Evolutionary conservation across 1,139 yeast species (phyloP).

Genomic region (Komagataea norvegica): DNA sequence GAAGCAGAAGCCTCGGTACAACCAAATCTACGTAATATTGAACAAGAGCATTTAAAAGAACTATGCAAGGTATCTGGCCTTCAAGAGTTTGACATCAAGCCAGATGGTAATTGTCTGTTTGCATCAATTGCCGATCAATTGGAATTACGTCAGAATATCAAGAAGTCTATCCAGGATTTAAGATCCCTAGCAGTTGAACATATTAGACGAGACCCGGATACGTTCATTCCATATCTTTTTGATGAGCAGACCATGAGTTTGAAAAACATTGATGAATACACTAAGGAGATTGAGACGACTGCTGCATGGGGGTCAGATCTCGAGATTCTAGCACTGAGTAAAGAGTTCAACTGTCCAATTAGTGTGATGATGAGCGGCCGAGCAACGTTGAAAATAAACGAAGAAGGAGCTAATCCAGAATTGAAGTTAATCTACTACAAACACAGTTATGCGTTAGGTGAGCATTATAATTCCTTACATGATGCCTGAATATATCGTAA

Average conservation of each 20-base stretch:
- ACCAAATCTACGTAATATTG: slow-evolving; percentile 68
- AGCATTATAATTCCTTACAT: slow-evolving; percentile 84
- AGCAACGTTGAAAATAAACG: slow-evolving; percentile 56
- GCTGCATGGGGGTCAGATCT: slow-evolving; percentile 97
- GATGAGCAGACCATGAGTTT: slow-evolving; percentile 66
- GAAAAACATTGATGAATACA: slow-evolving; percentile 64
- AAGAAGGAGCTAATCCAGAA: slow-evolving; percentile 43
- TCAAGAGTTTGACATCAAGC: slow-evolving; percentile 59
- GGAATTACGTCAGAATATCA: slow-evolving; percentile 41
- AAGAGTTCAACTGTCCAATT: slow-evolving; percentile 65
- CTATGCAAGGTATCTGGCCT: slow-evolving; percentile 47
- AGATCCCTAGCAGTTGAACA: slow-evolving; percentile 63
- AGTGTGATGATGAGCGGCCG: slow-evolving; percentile 74
- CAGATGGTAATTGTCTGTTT: slow-evolving; percentile 94
- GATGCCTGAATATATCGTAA: slow-evolving; percentile 30
- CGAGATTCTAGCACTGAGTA: slow-evolving; percentile 78
- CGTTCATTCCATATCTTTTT: slow-evolving; percentile 75
- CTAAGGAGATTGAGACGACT: slow-evolving; percentile 61
- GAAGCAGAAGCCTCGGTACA: slow-evolving; percentile 58
- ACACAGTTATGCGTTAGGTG: slow-evolving; percentile 86
- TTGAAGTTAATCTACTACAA: slow-evolving; percentile 76
- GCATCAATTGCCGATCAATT: slow-evolving; percentile 83
- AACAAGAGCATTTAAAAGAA: slow-evolving; percentile 56
- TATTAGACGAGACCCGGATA: slow-evolving; percentile 59
- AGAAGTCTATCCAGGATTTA: slow-evolving; percentile 44